Conservation (phyloP, 2,329 filamentous ascomycete species). For the Diaporthe sp. region DNA sequence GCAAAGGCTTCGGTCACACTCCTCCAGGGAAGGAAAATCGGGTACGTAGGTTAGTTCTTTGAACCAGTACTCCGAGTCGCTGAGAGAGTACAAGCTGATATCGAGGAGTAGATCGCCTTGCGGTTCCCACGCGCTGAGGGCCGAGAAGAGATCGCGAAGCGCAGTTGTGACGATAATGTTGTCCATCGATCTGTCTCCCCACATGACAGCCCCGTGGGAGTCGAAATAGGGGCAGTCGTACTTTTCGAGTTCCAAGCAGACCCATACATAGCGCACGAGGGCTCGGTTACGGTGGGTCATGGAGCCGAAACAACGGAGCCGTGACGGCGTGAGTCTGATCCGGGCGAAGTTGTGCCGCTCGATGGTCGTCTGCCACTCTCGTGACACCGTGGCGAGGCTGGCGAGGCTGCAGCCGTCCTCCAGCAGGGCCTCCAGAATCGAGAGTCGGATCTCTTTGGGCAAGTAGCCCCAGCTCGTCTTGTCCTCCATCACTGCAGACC, state of each 20-base stretch:
- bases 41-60: background rate
- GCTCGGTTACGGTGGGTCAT: slow-evolving; percentile 49
- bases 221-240: background rate
- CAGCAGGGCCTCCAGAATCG: slow-evolving; percentile 45
- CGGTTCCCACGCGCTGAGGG: background rate
- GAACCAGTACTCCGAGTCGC: background rate
- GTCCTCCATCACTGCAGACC: background rate
- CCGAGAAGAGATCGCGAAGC: background rate
- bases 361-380: slow-evolving; percentile 49
- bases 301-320: slow-evolving; percentile 46
- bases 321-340: slow-evolving; percentile 49
- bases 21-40: background rate
- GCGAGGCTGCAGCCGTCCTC: slow-evolving; percentile 44
- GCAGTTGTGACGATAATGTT: background rate
- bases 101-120: background rate
- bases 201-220: background rate
- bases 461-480: slow-evolving; percentile 42
- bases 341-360: slow-evolving; percentile 49
- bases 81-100: background rate
- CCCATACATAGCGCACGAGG: slow-evolving; percentile 41
- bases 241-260: background rate
- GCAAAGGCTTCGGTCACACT: background rate
- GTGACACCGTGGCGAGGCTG: slow-evolving; percentile 48
- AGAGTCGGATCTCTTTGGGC: slow-evolving; percentile 45
- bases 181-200: background rate